Conservation (phyloP, 73 alveolate genomes). For the Paramecium biaurelia region DNA sequence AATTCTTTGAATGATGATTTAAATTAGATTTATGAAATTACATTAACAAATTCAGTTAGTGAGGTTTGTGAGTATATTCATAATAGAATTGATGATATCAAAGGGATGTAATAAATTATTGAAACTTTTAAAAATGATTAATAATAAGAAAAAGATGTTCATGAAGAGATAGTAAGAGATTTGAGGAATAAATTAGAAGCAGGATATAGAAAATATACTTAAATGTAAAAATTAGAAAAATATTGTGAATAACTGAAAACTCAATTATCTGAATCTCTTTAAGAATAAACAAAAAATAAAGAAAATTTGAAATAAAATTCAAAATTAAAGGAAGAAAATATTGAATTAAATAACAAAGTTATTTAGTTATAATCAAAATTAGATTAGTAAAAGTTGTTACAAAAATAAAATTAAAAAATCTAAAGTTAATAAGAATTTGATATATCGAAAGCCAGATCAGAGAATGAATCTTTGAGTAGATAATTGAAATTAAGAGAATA, state of each 20-base stretch:
- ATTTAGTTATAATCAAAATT: neutral
- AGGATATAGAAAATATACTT: neutral
- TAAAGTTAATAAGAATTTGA: neutral
- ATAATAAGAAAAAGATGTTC: neutral
- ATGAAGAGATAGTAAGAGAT: constrained; percentile 34
- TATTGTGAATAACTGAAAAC: constrained; percentile 10
- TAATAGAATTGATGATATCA: neutral
- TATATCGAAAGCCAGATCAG: constrained; percentile 14
- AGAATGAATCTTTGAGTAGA: constrained; percentile 27
- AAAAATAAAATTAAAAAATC: neutral
- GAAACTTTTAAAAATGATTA: neutral
- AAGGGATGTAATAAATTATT: neutral
- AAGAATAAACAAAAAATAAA: neutral
- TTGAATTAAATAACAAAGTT: neutral
- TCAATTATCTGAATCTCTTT: neutral
- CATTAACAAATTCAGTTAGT: neutral
- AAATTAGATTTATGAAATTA: constrained; percentile 6
- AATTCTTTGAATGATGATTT: neutral
- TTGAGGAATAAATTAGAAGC: neutral
- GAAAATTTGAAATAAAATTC: neutral
- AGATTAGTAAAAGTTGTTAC: neutral
- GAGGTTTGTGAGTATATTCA: constrained; percentile 13
- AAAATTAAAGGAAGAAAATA: constrained; percentile 6
- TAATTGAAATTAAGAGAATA: constrained; percentile 27
- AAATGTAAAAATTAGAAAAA: constrained; percentile 17